Evolutionary conservation across 2,329 filamentous ascomycete species (phyloP).

Genomic region (Diplocarpon rosae): DNA sequence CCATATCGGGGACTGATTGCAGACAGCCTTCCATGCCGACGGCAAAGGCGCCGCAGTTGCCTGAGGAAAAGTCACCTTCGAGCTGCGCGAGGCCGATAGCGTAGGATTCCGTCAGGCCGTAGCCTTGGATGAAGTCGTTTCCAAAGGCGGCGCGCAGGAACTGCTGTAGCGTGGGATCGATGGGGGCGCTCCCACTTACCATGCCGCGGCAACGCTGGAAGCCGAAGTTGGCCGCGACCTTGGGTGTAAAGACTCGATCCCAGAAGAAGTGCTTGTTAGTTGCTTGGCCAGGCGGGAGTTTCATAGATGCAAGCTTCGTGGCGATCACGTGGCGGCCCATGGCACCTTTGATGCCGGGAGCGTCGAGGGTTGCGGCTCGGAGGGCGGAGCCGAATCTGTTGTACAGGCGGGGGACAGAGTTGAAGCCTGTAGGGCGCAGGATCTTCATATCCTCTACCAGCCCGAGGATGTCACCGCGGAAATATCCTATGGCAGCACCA

Average conservation of each 20-base stretch:
- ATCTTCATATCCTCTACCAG: slow-evolving; percentile 87
- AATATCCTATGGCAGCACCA: slow-evolving; percentile 75
- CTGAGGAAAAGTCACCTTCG: slow-evolving; percentile 58
- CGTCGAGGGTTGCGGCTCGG: slow-evolving; percentile 66
- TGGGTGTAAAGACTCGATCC: slow-evolving; percentile 82
- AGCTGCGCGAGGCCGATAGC: slow-evolving; percentile 64
- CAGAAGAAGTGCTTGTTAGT: slow-evolving; percentile 69
- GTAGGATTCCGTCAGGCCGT: slow-evolving; percentile 89
- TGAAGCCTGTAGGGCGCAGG: slow-evolving; percentile 70
- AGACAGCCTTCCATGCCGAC: slow-evolving; percentile 65
- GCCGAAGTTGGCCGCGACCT: slow-evolving; percentile 74
- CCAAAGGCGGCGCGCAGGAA: slow-evolving; percentile 80
- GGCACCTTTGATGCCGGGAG: slow-evolving; percentile 67
- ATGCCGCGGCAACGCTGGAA: slow-evolving; percentile 62
- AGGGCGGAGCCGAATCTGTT: slow-evolving; percentile 83
- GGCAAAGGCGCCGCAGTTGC: slow-evolving; percentile 70
- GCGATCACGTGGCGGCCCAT: slow-evolving; percentile 70
- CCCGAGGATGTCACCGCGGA: slow-evolving; percentile 80
- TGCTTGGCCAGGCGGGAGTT: slow-evolving; percentile 59
- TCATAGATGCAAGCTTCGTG: slow-evolving; percentile 70
- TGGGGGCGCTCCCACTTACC: slow-evolving; percentile 80
- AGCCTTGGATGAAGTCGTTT: slow-evolving; percentile 74
- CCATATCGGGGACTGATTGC: slow-evolving; percentile 83
- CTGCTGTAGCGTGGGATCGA: slow-evolving; percentile 78
- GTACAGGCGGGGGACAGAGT: slow-evolving; percentile 83